A percentile compares a stretch with the other conserved stretches of the same genome.
phyloP scores from a whole-genome alignment of 2,329 filamentous ascomycete genomes.

The Chaetomium sp. region DNA sequence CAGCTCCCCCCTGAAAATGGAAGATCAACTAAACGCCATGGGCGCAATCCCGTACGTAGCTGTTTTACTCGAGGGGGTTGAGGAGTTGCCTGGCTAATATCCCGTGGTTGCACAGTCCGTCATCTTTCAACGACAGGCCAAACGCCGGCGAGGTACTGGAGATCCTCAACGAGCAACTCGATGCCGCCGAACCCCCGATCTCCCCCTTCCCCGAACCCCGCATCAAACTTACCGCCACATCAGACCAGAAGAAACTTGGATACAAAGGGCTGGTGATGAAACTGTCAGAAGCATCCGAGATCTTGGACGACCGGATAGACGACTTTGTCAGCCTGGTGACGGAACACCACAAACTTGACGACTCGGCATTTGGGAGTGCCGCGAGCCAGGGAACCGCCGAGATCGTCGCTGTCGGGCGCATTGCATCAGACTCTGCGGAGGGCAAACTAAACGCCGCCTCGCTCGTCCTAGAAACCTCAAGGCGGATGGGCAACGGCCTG shows the following conservation, averaged over 20 bases:
- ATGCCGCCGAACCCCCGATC: constrained; percentile 67
- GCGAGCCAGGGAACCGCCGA: constrained; percentile 82
- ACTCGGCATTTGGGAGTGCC: constrained; percentile 83
- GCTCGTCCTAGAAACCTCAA: constrained; percentile 83
- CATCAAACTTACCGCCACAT: constrained; percentile 81
- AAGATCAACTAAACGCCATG: constrained; percentile 46
- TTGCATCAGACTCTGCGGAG: constrained; percentile 84
- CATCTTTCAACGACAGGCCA: constrained; percentile 72
- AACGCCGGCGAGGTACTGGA: constrained; percentile 84
- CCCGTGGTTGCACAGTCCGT: constrained; percentile 46
- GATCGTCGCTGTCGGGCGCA: constrained; percentile 86
- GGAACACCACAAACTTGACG: constrained; percentile 73
- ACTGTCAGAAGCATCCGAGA: constrained; percentile 85
- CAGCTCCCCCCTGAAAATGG: constrained; percentile 46
- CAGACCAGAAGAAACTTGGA: constrained; percentile 84
- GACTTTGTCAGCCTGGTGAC: constrained; percentile 77
- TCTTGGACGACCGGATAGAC: constrained; percentile 93
- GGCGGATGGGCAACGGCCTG: constrained; percentile 78
- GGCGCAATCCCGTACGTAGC: constrained; percentile 44
- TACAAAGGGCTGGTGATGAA: constrained; percentile 97
- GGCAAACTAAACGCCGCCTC: constrained; percentile 85
- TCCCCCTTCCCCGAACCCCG: constrained; percentile 74
- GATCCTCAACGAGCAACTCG: constrained; percentile 75
- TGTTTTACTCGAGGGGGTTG: neutral
- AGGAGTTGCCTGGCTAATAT: neutral